These are phyloP conservation scores for Amanita brunnescens DNA, from an alignment of 768 basidiomycete genomes.

Conservation along the genomic window DNA sequence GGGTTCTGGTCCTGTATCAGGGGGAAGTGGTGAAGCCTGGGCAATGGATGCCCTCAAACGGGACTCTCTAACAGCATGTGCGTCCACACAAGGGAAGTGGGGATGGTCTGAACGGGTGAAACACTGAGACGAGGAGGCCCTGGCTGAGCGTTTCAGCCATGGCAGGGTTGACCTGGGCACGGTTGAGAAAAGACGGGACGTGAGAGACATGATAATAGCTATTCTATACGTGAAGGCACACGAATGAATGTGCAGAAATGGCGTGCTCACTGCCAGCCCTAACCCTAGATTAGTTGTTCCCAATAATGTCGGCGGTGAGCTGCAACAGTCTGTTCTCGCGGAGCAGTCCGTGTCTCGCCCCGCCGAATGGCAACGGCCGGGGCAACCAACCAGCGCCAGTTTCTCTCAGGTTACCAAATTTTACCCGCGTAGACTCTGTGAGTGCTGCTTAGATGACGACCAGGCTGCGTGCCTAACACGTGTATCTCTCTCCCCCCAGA, in stretches of 20 bases:
- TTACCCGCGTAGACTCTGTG: no score
- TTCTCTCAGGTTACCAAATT: no score
- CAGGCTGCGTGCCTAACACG: constrained; percentile 36
- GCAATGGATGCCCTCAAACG: constrained; percentile 27
- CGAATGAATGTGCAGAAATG: neutral
- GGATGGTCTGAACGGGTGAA: constrained; percentile 12
- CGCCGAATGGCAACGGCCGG: neutral
- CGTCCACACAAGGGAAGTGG: constrained; percentile 74
- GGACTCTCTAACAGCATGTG: constrained; percentile 64
- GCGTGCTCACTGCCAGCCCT: neutral
- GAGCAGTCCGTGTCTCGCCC: neutral
- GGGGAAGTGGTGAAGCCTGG: constrained; percentile 14
- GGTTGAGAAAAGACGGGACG: constrained; percentile 2
- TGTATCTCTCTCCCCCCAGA: constrained; percentile 30
- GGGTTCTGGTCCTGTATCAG: constrained; percentile 67
- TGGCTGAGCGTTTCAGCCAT: neutral
- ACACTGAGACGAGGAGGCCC: constrained; percentile 9
- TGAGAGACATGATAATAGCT: constrained; percentile 8
- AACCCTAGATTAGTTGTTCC: neutral
- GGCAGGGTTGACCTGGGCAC: neutral
- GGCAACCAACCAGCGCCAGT: no score
- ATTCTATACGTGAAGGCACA: neutral
- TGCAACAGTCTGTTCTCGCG: neutral
- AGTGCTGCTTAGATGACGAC: no score
- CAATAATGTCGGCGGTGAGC: no score